Conservation (phyloP, 257 asterid genomes). For the Nemophila menziesii region DNA sequence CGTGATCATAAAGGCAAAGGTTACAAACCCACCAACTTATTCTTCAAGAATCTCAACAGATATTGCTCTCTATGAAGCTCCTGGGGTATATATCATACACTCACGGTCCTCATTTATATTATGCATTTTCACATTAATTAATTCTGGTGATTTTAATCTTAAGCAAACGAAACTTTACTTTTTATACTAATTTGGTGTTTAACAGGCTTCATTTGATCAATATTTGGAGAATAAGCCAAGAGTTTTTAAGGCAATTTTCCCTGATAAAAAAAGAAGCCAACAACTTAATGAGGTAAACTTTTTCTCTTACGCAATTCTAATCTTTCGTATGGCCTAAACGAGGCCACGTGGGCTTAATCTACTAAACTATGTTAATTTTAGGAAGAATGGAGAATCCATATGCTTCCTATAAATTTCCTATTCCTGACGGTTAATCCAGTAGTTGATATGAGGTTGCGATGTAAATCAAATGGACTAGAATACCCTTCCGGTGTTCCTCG, state of each 20-base stretch:
- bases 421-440: conserved; percentile 62
- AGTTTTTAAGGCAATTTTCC: conserved; percentile 85
- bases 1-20: conserved; percentile 19
- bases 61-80: conserved; percentile 58
- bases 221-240: conserved; percentile 76
- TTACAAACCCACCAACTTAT: conserved; percentile 52
- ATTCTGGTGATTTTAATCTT: neutral
- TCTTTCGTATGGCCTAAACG: no score
- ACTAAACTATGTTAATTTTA: conserved; percentile 19
- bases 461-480: conserved; percentile 52
- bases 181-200: conserved; percentile 2
- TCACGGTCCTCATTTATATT: neutral
- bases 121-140: neutral
- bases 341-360: neutral
- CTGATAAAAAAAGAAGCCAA: conserved; percentile 72
- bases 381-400: conserved; percentile 96
- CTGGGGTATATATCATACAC: conserved; percentile 35
- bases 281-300: conserved; percentile 60
- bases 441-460: conserved; percentile 74
- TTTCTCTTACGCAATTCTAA: neutral
- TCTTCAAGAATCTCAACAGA: conserved; percentile 71
- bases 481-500: conserved; percentile 71
- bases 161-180: neutral
- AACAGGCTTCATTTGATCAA: conserved; percentile 78
- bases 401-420: conserved; percentile 85